phyloP scores from a whole-genome alignment of 306 rosid species.

The Rosa lucieae region DNA sequence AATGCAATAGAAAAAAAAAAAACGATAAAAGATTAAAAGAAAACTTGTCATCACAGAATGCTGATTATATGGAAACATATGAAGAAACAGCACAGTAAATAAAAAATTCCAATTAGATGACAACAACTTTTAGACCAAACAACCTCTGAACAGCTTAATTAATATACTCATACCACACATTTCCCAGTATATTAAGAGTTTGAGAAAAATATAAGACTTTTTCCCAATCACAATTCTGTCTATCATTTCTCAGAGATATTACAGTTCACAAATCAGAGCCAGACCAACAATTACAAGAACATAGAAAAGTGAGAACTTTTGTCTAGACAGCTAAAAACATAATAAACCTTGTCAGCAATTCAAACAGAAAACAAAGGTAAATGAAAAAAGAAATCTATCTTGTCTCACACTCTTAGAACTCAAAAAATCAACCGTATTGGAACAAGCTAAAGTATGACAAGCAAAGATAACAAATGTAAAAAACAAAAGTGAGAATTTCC shows the following conservation, averaged over 20 bases:
- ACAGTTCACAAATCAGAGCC: background rate
- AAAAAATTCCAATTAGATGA: background rate
- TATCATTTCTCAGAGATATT: background rate
- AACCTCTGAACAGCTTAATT: background rate
- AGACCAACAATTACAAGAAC: background rate
- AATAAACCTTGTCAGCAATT: background rate
- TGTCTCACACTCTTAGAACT: background rate
- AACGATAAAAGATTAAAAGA: background rate
- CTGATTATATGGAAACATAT: background rate
- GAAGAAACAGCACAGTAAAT: too few relatives aligned
- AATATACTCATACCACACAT: background rate
- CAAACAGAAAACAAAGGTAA: background rate
- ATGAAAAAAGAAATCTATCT: background rate
- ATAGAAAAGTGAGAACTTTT: background rate
- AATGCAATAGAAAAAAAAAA: background rate
- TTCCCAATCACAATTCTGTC: background rate
- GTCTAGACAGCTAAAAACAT: background rate
- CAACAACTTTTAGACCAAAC: background rate
- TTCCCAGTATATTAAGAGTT: background rate
- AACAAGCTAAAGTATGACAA: background rate
- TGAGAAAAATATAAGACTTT: background rate
- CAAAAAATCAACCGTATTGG: background rate
- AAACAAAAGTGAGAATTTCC: too few relatives aligned
- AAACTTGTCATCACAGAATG: background rate
- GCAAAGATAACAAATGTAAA: background rate